Evolutionary conservation across 139 green algal genomes (phyloP), one percentile per base, ranked within the genome.

Genomic region (Asterochloris erici): DNA sequence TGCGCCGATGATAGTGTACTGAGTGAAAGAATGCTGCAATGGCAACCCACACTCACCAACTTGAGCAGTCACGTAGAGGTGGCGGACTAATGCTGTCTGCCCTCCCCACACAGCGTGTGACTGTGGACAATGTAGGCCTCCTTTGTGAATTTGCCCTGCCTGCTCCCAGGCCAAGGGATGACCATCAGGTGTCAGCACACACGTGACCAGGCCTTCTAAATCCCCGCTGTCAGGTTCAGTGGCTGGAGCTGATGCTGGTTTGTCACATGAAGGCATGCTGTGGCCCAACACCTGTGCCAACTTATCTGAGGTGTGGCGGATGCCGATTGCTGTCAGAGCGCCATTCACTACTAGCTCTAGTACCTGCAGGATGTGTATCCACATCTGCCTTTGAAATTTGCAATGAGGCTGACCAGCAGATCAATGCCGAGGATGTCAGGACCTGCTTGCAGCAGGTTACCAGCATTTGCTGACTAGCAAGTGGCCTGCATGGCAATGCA

Each of bases 1-100:
- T 54, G 38, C 38, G 6, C 38, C 38, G 38, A 54, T 54, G 38
- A 2, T 6, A 54, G 38, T 54, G 38, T 54, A 54, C 38, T 54
- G 38, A n/a, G n/a, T n/a, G n/a, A 54, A 54, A 54, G 38, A 54
- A 6, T 6, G 38, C 6, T 54, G 38, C 38, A 54, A 54, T 54
- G 38, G 38, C 6, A 54, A 54, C 38, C 38, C 38, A 54, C 6
- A 54, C 38, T 54, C 38, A 54, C 38, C 38, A 2, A 54, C 38
- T 54, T 54, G 38, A 54, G 38, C 6, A 6, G 38, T 54, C 38
- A 90, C 82, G 23, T 84, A 78, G 24, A 90, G 68, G 75, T 90
- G 82, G 21, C 85, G 79, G 16, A 89, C 82, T 19, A 87, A 64
- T 12, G 79, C 82, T 24, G 81, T 88, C 62, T 76, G 21, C 28